These are phyloP conservation scores for Fusarium tjaetaba DNA, from an alignment of 2,329 filamentous ascomycete genomes.

Conservation along the genomic window DNA sequence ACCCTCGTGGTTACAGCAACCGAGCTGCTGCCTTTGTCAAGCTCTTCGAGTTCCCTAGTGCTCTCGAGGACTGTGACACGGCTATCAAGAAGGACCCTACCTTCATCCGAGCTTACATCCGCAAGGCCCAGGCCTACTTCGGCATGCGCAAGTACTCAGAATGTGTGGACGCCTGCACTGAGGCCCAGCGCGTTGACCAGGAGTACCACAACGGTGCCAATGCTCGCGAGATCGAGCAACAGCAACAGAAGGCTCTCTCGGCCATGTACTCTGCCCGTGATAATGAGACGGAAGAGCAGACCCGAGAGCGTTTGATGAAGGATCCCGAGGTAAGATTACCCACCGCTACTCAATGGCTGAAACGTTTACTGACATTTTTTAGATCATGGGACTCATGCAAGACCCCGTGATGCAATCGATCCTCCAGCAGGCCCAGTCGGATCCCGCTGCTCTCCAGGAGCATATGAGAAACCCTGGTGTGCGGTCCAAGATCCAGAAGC, in stretches of 20 bases:
- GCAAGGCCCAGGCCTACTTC: constrained; percentile 94
- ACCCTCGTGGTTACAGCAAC: constrained; percentile 96
- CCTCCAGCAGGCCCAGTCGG: constrained; percentile 92
- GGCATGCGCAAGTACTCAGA: constrained; percentile 99
- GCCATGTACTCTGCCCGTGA: constrained; percentile 92
- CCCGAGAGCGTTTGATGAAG: constrained; percentile 86
- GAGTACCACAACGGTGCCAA: constrained; percentile 77
- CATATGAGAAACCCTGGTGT: constrained; percentile 96
- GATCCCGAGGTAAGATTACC: constrained; percentile 81
- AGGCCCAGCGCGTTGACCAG: constrained; percentile 80
- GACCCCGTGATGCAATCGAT: constrained; percentile 99
- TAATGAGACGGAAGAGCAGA: constrained; percentile 96
- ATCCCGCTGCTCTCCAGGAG: constrained; percentile 91
- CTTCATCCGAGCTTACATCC: constrained; percentile 95
- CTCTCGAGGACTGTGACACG: constrained; percentile 89
- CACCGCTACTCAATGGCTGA: neutral
- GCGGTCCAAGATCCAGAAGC: constrained; percentile 89
- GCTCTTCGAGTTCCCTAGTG: constrained; percentile 93
- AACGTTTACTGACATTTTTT: constrained; percentile 42
- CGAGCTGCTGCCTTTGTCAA: constrained; percentile 97
- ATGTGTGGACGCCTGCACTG: constrained; percentile 87
- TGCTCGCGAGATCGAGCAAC: constrained; percentile 88
- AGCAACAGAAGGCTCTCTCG: constrained; percentile 90
- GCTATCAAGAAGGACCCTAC: constrained; percentile 91
- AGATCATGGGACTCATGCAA: constrained; percentile 90